Evolutionary conservation across 805 yeast genomes (phyloP), one percentile per base, ranked within the genome.

Genomic region (Candida sithepensis): DNA sequence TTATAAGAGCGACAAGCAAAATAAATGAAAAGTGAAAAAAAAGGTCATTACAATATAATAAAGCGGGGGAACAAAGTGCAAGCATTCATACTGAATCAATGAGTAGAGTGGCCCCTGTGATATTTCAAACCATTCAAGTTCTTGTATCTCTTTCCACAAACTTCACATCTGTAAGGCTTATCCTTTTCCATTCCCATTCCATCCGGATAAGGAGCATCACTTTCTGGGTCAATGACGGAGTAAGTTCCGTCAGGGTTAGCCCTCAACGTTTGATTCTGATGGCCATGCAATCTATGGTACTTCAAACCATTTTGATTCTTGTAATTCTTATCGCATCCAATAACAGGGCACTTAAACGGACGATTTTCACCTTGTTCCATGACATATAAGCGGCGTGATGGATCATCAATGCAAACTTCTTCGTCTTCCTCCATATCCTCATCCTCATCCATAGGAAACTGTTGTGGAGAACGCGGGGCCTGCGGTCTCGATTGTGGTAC

Each of bases 101-200:
- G 98, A 39, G 98, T 92, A n/a, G 97, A 84, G 69, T 94, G 99
- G 20, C 97, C 98, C 59, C 97, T 81, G 68, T 94, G 99, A 67
- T 94, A 94, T 69, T 94, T 94, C 67, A 94, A 75, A 23, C 99
- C 99, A 66, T 94, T 94, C 61, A 94, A 73, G 63, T 94, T 94
- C 75, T 94, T 94, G 72, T 94, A 94, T 48, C 99, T 74, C 70
- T 92, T 94, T 49, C 98, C 98, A 71, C 99, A 94, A 39, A 92
- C 96, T 70, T 94, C 98, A 70, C 99, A 94, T 63, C 97, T 79
- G 67, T 92, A 94, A 34, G 99, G 99, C 72, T 94, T 94, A 72
- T 94, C 99, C 73, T 89, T 91, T 67, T 94, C 99, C 79, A 89
- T 79, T 20, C 91, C 96, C 69, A 89, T 85, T 4, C 96, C 96